Base-by-base conservation (phyloP, 371 early-diverging fungal species). In the Mortierella sp. region DNA sequence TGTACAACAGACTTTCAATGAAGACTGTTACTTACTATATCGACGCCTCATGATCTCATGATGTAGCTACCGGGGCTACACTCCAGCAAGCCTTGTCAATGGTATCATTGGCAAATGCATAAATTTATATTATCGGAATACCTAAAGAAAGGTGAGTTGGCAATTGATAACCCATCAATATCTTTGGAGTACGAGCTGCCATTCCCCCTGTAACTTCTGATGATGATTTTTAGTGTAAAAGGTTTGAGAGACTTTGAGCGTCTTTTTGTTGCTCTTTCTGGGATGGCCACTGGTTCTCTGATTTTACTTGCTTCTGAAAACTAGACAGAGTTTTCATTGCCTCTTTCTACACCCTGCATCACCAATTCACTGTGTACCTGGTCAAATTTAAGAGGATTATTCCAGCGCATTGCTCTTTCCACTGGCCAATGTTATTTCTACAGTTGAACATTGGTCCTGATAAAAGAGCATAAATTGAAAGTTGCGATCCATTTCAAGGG, bases 171-270 rank as follows among this genome's bases (percentile, higher is more conserved):
- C 13, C 40, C 13, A 37, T 37, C 40, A n/a, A 40, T 47, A 47
- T 3, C 1, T 47, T 29, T 45, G 42, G n/a, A 49, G 23, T 13
- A 15, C 4, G n/a, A 45, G 4, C 8, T 12, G 15, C 17, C 9
- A 17, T 49, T 19, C 8, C 13, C n/a, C 47, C 42, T 37, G 28
- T 32, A 29, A 29, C 23, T 69, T 66, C 66, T 73, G 6, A 66
- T 57, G 80, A 79, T 79, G 80, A 74, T 53, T 55, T 70, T n/a
- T 73, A 60, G 73, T 63, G 80, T 79, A 79, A 79, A 79, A 79
- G 80, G 80, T 79, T 79, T 79, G 80, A 79, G 22, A 32, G 70
- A 40, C 40, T 26, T 13, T 49, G 8, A 56, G 40, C 45, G 53
- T n/a, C 32, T 29, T 34, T 43, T 31, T 29, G 26, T 17, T 29